These are phyloP conservation scores for Solanum pinnatisectum DNA, from an alignment of 257 asterid genomes.

Conservation along the genomic window DNA sequence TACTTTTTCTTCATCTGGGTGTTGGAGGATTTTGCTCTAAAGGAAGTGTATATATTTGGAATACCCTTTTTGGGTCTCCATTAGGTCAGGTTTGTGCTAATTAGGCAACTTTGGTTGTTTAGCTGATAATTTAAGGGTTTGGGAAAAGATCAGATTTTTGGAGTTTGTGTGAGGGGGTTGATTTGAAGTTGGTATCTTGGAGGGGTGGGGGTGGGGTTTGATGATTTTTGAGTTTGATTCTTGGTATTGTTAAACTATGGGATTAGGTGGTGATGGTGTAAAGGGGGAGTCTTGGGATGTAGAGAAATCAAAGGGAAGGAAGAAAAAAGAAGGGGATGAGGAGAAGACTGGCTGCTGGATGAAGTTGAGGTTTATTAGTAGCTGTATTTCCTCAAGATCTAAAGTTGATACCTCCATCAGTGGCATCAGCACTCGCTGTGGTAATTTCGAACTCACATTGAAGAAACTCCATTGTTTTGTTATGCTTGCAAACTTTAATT, in stretches of 20 bases:
- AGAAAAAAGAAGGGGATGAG: slow-evolving; percentile 20
- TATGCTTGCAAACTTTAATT: not conserved
- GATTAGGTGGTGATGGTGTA: slow-evolving; percentile 34
- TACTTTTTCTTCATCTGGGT: not conserved
- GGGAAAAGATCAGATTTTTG: not conserved
- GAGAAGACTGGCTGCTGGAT: slow-evolving; percentile 40
- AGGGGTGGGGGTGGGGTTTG: not conserved
- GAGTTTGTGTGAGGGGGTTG: not conserved
- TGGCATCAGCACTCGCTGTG: slow-evolving; percentile 30
- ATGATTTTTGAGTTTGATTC: slow-evolving; percentile 6
- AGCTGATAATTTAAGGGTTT: not conserved
- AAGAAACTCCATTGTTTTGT: not conserved
- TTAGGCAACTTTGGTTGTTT: not conserved
- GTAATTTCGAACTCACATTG: not conserved
- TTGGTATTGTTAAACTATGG: slow-evolving; percentile 36
- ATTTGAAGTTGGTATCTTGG: not conserved
- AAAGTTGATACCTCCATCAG: slow-evolving; percentile 57
- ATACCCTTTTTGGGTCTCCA: not conserved
- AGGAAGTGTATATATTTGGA: not conserved
- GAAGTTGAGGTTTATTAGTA: slow-evolving; percentile 38
- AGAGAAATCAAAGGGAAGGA: slow-evolving; percentile 33
- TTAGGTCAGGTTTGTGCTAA: not conserved
- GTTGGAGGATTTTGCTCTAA: not conserved
- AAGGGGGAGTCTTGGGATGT: slow-evolving; percentile 44
- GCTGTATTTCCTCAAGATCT: slow-evolving; percentile 58